A percentile compares a stretch with the other conserved stretches of the same genome.
These are phyloP conservation scores for Metschnikowia bowlesiae DNA, from an alignment of 805 yeast genomes.

Conservation along the genomic window DNA sequence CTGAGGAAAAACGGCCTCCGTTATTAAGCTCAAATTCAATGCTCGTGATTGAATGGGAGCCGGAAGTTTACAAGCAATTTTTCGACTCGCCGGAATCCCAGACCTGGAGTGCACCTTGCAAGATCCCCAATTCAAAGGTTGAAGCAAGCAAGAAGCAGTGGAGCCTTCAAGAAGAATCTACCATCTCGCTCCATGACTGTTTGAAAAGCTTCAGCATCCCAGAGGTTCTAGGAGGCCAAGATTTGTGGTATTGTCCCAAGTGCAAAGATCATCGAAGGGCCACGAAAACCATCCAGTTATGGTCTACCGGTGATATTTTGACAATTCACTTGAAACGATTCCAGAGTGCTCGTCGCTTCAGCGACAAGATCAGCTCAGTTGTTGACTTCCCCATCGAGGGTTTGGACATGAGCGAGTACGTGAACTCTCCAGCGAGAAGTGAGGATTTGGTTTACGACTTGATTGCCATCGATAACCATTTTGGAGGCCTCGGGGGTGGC, in stretches of 20 bases:
- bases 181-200: slow-evolving; percentile 60
- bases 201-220: slow-evolving; percentile 68
- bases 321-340: slow-evolving; percentile 89
- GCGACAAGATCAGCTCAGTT: slow-evolving; percentile 82
- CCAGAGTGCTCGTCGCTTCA: slow-evolving; percentile 74
- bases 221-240: slow-evolving; percentile 82
- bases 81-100: slow-evolving; percentile 47
- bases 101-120: slow-evolving; percentile 48
- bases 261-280: slow-evolving; percentile 91
- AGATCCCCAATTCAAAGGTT: slow-evolving; percentile 50
- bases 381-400: slow-evolving; percentile 87
- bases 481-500: slow-evolving; percentile 95
- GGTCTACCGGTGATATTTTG: slow-evolving; percentile 91
- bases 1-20: not conserved
- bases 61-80: slow-evolving; percentile 43
- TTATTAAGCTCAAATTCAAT: slow-evolving; percentile 23
- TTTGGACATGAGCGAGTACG: slow-evolving; percentile 63
- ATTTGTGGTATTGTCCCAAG: slow-evolving; percentile 88
- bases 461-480: slow-evolving; percentile 92
- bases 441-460: slow-evolving; percentile 62
- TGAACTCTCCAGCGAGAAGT: slow-evolving; percentile 30
- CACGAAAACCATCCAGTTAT: slow-evolving; percentile 81
- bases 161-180: slow-evolving; percentile 43
- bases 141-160: slow-evolving; percentile 40
- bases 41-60: slow-evolving; percentile 65